A percentile compares a stretch with the other conserved stretches of the same genome.
Evolutionary conservation across 2,329 filamentous ascomycete genomes (phyloP).

Genomic region (Colletotrichum theobromicola): DNA sequence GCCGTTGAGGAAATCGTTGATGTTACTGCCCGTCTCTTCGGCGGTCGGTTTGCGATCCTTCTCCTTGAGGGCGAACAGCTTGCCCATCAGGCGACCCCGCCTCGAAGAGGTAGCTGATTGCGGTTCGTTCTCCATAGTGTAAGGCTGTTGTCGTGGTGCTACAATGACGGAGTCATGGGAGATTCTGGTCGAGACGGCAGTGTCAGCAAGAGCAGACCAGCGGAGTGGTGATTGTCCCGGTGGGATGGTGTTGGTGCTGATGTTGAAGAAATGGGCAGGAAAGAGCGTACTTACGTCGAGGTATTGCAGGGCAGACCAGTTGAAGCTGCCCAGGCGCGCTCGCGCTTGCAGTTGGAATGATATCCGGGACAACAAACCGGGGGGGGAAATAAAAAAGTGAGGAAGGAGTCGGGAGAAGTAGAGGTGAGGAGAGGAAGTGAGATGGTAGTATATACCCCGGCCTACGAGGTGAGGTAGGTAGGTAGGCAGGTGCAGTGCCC

Average conservation of each 20-base stretch:
- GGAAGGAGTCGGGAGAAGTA: not conserved
- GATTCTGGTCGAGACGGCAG: not conserved
- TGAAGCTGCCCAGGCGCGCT: not conserved
- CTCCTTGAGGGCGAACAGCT: slow-evolving; percentile 60
- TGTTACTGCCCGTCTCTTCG: slow-evolving; percentile 45
- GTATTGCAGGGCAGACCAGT: not conserved
- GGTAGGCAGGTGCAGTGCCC: not conserved
- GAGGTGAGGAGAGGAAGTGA: not conserved
- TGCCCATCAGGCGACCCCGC: slow-evolving; percentile 66
- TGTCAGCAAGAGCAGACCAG: not conserved
- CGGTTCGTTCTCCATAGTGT: slow-evolving; percentile 51
- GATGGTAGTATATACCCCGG: not conserved
- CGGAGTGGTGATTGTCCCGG: not conserved
- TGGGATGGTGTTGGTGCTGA: not conserved
- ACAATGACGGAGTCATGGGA: slow-evolving; percentile 12
- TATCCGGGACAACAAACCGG: not conserved
- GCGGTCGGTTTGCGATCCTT: slow-evolving; percentile 46
- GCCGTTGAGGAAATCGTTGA: slow-evolving; percentile 66
- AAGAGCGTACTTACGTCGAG: not conserved
- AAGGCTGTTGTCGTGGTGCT: slow-evolving; percentile 20
- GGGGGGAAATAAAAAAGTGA: not conserved
- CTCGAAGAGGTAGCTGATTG: slow-evolving; percentile 43
- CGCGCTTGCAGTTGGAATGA: not conserved
- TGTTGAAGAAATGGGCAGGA: not conserved
- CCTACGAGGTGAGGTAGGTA: not conserved